phyloP scores from a whole-genome alignment of 116 monocot genomes.

The Dioscorea cayenensis region DNA sequence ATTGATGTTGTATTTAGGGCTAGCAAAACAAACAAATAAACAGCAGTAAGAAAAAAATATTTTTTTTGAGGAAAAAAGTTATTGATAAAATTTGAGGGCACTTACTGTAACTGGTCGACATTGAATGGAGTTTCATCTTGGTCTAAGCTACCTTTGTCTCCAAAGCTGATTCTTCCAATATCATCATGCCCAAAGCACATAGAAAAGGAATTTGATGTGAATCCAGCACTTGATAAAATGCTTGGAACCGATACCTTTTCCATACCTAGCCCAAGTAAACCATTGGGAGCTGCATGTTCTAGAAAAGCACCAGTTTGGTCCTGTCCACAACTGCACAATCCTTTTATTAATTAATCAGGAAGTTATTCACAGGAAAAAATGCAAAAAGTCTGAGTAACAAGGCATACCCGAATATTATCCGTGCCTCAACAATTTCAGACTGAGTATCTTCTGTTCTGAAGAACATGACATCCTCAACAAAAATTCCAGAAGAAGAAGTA shows the following conservation, averaged over 20 bases:
- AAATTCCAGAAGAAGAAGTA: slow-evolving; percentile 57
- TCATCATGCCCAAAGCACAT: slow-evolving; percentile 59
- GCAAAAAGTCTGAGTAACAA: neutral
- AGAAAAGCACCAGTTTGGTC: slow-evolving; percentile 89
- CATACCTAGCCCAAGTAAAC: slow-evolving; percentile 88
- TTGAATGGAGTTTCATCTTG: slow-evolving; percentile 55
- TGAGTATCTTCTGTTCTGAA: slow-evolving; percentile 41
- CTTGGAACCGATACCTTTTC: slow-evolving; percentile 75
- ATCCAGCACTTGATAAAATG: slow-evolving; percentile 39
- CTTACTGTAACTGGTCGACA: slow-evolving; percentile 34
- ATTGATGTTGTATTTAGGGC: slow-evolving; percentile 48
- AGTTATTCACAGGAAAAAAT: neutral
- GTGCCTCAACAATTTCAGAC: slow-evolving; percentile 48
- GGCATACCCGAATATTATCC: slow-evolving; percentile 52
- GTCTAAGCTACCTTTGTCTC: slow-evolving; percentile 60
- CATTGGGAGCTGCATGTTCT: slow-evolving; percentile 84
- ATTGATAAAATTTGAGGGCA: neutral
- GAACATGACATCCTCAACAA: slow-evolving; percentile 51
- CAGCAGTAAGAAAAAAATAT: neutral
- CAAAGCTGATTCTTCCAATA: slow-evolving; percentile 61
- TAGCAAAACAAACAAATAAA: slow-evolving; percentile 6
- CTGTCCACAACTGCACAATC: slow-evolving; percentile 33
- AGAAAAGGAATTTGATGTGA: slow-evolving; percentile 57
- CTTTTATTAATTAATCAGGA: neutral
- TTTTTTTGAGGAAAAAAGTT: neutral